These are phyloP conservation scores for Kluyveromyces sp. DNA, from an alignment of 1,139 yeast species.

Conservation along the genomic window DNA sequence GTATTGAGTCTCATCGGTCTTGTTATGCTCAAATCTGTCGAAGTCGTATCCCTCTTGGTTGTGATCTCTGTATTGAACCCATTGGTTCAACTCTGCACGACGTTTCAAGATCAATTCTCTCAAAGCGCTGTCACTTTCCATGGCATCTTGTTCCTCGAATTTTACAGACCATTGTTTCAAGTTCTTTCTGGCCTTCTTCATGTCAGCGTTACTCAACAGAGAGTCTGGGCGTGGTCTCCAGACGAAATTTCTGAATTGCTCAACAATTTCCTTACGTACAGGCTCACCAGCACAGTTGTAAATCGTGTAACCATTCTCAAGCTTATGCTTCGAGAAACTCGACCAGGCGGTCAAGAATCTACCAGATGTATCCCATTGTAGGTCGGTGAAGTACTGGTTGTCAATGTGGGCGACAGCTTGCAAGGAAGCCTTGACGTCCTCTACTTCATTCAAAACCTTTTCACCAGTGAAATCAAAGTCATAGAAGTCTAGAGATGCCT, in stretches of 20 bases:
- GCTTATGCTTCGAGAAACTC: slow-evolving; percentile 73
- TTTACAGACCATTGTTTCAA: slow-evolving; percentile 84
- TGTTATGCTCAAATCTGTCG: slow-evolving; percentile 35
- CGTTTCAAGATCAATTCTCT: slow-evolving; percentile 85
- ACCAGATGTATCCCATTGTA: slow-evolving; percentile 96
- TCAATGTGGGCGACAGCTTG: slow-evolving; percentile 59
- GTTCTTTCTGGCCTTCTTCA: slow-evolving; percentile 83
- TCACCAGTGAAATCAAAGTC: slow-evolving; percentile 82
- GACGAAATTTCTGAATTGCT: slow-evolving; percentile 78
- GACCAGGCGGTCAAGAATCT: slow-evolving; percentile 86
- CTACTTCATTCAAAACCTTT: slow-evolving; percentile 29
- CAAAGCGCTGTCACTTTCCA: slow-evolving; percentile 92
- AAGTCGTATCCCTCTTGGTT: slow-evolving; percentile 15
- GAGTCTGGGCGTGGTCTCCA: slow-evolving; percentile 98
- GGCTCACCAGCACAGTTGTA: slow-evolving; percentile 77
- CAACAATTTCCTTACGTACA: slow-evolving; percentile 68
- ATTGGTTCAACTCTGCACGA: slow-evolving; percentile 74
- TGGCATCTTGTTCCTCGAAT: slow-evolving; percentile 92
- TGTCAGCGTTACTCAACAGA: slow-evolving; percentile 63
- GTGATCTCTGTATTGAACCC: slow-evolving; percentile 67
- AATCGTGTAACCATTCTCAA: slow-evolving; percentile 86
- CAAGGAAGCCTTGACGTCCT: slow-evolving; percentile 45
- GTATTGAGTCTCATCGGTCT: slow-evolving; percentile 41
- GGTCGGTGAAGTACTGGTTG: slow-evolving; percentile 73
- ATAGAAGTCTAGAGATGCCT: slow-evolving; percentile 74